These are phyloP conservation scores for Favolaschia claudopus DNA, from an alignment of 768 basidiomycete species.

Conservation along the genomic window DNA sequence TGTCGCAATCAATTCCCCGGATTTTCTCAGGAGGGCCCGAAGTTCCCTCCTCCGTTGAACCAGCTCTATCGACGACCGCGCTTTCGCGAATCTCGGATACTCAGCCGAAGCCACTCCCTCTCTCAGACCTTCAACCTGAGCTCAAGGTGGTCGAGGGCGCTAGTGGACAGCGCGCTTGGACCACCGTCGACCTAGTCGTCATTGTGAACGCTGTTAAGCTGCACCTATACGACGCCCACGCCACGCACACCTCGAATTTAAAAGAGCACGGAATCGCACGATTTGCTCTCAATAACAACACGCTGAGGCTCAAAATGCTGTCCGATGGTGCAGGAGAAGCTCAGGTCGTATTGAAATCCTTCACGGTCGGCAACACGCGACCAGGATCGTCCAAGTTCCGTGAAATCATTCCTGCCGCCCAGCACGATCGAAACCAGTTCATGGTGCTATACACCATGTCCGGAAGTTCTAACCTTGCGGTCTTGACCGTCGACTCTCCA, in stretches of 20 bases:
- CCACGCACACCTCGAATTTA: slow-evolving; percentile 61
- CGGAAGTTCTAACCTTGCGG: slow-evolving; percentile 67
- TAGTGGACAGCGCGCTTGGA: slow-evolving; percentile 53
- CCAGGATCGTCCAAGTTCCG: slow-evolving; percentile 86
- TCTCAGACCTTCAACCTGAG: slow-evolving; percentile 67
- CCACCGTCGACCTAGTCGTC: slow-evolving; percentile 77
- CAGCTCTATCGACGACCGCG: slow-evolving; percentile 28
- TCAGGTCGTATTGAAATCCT: slow-evolving; percentile 87
- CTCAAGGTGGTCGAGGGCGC: slow-evolving; percentile 44
- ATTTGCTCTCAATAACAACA: slow-evolving; percentile 84
- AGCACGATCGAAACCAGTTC: slow-evolving; percentile 89
- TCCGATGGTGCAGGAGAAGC: slow-evolving; percentile 87
- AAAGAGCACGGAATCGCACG: slow-evolving; percentile 84
- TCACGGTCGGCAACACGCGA: slow-evolving; percentile 90
- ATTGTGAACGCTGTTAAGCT: slow-evolving; percentile 76
- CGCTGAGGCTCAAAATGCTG: slow-evolving; percentile 80
- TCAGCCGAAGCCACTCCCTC: too few species aligned
- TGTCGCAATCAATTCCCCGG: slow-evolving; percentile 74
- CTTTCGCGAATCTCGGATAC: slow-evolving; percentile 8
- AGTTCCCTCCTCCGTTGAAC: slow-evolving; percentile 40
- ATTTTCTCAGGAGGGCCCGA: slow-evolving; percentile 62
- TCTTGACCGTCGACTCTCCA: slow-evolving; percentile 92
- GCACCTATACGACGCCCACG: slow-evolving; percentile 82
- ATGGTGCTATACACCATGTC: slow-evolving; percentile 90
- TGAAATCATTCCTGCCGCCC: slow-evolving; percentile 93